A percentile compares a stretch with the other conserved stretches of the same genome.
phyloP scores from a whole-genome alignment of 1,139 yeast genomes.

The Lodderomyces margitis region DNA sequence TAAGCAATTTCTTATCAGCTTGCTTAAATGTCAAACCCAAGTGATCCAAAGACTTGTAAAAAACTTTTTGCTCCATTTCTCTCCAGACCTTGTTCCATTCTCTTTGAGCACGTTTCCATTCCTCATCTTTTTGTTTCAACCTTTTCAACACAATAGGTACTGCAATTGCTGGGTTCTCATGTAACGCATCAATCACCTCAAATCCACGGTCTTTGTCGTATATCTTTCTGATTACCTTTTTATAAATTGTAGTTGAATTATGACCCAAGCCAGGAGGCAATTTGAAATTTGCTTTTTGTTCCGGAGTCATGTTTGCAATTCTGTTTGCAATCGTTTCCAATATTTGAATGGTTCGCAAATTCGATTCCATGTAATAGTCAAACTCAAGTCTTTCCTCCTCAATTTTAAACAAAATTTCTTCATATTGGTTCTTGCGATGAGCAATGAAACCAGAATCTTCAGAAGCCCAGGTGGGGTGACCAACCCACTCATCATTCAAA shows the following conservation, averaged over 20 bases:
- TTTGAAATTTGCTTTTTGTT: slow-evolving; percentile 81
- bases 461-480: slow-evolving; percentile 99
- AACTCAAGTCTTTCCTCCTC: slow-evolving; percentile 98
- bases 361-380: slow-evolving; percentile 93
- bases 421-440: slow-evolving; percentile 95
- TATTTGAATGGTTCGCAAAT: slow-evolving; percentile 90
- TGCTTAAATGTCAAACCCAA: slow-evolving; percentile 94
- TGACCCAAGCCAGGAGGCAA: slow-evolving; percentile 94
- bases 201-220: slow-evolving; percentile 94
- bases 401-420: slow-evolving; percentile 88
- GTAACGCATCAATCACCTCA: slow-evolving; percentile 93
- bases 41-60: slow-evolving; percentile 90
- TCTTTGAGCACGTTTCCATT: slow-evolving; percentile 97
- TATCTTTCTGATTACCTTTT: slow-evolving; percentile 86
- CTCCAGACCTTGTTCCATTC: slow-evolving; percentile 99
- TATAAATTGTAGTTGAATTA: slow-evolving; percentile 85
- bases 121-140: slow-evolving; percentile 96
- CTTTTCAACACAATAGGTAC: slow-evolving; percentile 91
- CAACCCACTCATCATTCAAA: slow-evolving; percentile 97
- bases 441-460: slow-evolving; percentile 98
- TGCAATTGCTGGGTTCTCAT: slow-evolving; percentile 91
- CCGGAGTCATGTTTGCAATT: slow-evolving; percentile 88
- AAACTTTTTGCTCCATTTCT: slow-evolving; percentile 94
- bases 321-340: slow-evolving; percentile 93
- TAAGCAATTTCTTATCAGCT: slow-evolving; percentile 87